Percentiles rank a stretch among this genome's conserved stretches.
These are phyloP conservation scores for Hyparrhenia diplandra DNA, from an alignment of 176 grass and related monocot species.

Conservation along the genomic window DNA sequence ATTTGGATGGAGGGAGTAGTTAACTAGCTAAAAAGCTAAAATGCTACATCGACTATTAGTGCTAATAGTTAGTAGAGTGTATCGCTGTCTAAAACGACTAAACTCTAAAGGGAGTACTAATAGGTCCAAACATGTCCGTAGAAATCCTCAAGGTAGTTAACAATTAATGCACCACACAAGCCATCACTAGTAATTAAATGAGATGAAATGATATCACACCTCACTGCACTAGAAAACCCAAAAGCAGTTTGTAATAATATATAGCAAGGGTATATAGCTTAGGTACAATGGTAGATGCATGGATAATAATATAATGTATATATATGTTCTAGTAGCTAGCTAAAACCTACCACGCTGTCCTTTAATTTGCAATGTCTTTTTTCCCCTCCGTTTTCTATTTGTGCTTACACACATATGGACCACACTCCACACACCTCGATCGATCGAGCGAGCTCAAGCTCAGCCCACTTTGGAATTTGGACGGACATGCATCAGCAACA, in stretches of 20 bases:
- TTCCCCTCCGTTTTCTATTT: background rate
- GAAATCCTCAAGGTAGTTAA: background rate
- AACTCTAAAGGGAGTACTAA: no score
- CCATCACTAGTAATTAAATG: background rate
- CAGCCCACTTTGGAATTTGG: background rate
- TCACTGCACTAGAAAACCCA: constrained; percentile 36
- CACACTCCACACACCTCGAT: background rate
- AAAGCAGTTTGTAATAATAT: background rate
- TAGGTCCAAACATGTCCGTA: no score
- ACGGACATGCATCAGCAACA: background rate
- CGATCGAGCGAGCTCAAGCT: background rate
- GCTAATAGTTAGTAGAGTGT: no score
- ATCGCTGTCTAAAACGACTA: no score
- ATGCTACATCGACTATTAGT: no score
- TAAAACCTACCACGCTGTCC: constrained; percentile 9
- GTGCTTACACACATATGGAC: background rate
- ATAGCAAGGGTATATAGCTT: background rate
- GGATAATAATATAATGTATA: constrained; percentile 13
- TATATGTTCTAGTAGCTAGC: constrained; percentile 13
- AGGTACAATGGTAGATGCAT: constrained; percentile 13
- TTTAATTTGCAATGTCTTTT: background rate
- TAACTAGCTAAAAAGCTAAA: no score
- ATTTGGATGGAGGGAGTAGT: no score
- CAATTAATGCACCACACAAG: background rate
- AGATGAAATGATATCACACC: constrained; percentile 29